Conservation (phyloP, 2,329 filamentous ascomycete genomes). For the Alternaria sp. region DNA sequence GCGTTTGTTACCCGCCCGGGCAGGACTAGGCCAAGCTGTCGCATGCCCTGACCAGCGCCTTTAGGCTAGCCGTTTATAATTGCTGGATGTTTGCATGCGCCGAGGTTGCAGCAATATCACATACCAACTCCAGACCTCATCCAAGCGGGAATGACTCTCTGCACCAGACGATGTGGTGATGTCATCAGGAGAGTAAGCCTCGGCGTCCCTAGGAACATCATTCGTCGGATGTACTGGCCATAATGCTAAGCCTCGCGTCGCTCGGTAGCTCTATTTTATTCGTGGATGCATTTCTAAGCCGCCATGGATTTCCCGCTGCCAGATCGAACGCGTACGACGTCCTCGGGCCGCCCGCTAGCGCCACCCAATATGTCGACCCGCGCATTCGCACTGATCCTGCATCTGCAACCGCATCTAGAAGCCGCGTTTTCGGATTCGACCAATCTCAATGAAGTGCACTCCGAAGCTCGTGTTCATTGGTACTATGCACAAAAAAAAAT, state of each 20-base stretch:
- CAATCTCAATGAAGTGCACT: background rate
- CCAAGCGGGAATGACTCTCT: background rate
- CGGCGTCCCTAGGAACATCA: background rate
- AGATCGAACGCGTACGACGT: background rate
- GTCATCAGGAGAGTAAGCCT: background rate
- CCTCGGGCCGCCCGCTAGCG: background rate
- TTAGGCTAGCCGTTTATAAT: background rate
- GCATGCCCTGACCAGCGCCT: background rate
- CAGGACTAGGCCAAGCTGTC: background rate
- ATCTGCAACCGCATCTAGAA: background rate
- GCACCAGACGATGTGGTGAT: background rate
- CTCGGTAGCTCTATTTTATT: background rate
- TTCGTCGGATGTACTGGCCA: background rate
- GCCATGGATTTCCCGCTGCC: background rate
- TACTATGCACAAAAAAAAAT: background rate
- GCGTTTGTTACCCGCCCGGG: background rate
- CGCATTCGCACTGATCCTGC: background rate
- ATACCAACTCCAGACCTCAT: background rate
- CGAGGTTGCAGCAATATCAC: background rate
- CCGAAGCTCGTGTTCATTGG: background rate
- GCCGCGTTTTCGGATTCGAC: background rate
- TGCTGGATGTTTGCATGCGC: background rate
- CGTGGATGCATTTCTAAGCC: background rate
- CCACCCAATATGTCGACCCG: background rate
- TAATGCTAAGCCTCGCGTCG: background rate